A percentile compares a stretch with the other conserved stretches of the same genome.
phyloP scores from a whole-genome alignment of 1,139 yeast species.

The Spathaspora sp. region DNA sequence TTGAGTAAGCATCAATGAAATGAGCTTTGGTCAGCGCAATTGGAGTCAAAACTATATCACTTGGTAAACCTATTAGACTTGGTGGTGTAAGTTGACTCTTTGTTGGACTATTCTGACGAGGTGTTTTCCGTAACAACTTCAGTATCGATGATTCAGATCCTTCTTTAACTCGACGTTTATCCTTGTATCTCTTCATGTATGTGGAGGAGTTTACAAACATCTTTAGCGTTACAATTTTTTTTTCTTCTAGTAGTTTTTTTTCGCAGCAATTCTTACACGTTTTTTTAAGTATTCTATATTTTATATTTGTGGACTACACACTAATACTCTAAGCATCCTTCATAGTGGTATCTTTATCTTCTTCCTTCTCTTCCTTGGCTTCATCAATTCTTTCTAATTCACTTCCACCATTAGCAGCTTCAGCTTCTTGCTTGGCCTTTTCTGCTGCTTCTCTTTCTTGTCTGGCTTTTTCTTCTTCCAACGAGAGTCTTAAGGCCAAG shows the following conservation, averaged over 20 bases:
- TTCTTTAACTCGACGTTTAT: background rate
- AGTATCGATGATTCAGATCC: background rate
- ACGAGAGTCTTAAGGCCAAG: slow-evolving; percentile 80
- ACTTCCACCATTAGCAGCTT: slow-evolving; percentile 7
- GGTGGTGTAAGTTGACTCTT: background rate
- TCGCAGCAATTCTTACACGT: background rate
- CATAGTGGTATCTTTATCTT: slow-evolving; percentile 17
- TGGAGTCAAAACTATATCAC: slow-evolving; percentile 23
- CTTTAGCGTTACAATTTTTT: background rate
- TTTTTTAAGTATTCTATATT: slow-evolving; percentile 2
- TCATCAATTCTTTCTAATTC: slow-evolving; percentile 36
- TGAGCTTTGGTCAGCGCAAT: slow-evolving; percentile 54
- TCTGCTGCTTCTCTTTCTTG: slow-evolving; percentile 60
- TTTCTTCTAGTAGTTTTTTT: background rate
- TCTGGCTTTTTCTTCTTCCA: slow-evolving; percentile 79
- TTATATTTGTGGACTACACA: background rate
- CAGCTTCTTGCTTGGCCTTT: slow-evolving; percentile 31
- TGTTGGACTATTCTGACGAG: background rate
- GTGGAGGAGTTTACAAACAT: background rate
- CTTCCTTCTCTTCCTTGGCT: slow-evolving; percentile 22
- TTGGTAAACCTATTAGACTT: slow-evolving; percentile 12
- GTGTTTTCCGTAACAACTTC: background rate
- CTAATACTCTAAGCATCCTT: slow-evolving; percentile 14
- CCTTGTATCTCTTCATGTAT: slow-evolving; percentile 5
- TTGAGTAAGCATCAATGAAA: slow-evolving; percentile 61